Evolutionary conservation across 768 basidiomycete genomes (phyloP).

Genomic region (Kwoniella heveanensis): DNA sequence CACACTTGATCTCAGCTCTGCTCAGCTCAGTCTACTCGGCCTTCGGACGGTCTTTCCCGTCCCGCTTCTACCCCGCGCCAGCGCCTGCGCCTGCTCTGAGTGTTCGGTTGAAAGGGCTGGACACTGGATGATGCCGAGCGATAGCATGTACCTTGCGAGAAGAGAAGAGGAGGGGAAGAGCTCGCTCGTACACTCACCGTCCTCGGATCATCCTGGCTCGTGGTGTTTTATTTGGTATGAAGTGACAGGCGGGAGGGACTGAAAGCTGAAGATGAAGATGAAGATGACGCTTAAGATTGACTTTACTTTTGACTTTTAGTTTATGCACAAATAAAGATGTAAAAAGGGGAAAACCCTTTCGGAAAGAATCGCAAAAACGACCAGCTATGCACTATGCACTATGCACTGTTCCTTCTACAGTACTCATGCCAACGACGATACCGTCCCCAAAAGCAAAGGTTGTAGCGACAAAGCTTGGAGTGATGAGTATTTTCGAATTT

Average conservation of each 20-base stretch:
- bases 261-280: neutral
- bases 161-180: neutral
- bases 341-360: neutral
- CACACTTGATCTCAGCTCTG: too few relatives aligned
- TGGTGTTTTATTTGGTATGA: neutral
- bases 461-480: neutral
- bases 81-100: too few relatives aligned
- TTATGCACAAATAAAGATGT: neutral
- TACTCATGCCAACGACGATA: neutral
- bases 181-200: conserved; percentile 16
- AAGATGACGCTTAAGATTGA: neutral
- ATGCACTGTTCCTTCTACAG: too few relatives aligned
- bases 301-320: too few relatives aligned
- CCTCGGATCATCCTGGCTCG: conserved; percentile 19
- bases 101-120: too few relatives aligned
- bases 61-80: too few relatives aligned
- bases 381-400: neutral
- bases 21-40: too few relatives aligned
- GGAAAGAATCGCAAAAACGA: neutral
- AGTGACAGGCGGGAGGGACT: too few relatives aligned
- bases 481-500: conserved; percentile 6
- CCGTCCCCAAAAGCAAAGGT: neutral
- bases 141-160: too few relatives aligned
- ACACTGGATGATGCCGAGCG: too few relatives aligned
- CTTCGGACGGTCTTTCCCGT: too few relatives aligned